Conservation (phyloP, 768 basidiomycete species). For the Pleurotus giganteus region DNA sequence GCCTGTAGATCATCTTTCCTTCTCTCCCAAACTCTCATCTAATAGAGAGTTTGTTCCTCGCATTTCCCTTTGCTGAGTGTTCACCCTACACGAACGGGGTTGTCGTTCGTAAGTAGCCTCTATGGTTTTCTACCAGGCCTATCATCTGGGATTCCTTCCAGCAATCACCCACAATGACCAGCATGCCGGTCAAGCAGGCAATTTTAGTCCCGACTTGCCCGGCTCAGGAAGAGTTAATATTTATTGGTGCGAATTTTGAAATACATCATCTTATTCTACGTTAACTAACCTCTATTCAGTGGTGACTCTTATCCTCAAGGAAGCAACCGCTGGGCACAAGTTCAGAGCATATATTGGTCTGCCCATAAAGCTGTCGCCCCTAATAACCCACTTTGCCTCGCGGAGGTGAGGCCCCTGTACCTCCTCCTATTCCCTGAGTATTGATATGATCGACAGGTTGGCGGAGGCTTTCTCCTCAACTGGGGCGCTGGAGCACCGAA, state of each 20-base stretch:
- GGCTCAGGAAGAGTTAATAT: constrained; percentile 45
- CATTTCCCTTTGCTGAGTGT: too few relatives aligned
- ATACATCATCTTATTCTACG: not conserved
- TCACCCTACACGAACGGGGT: too few relatives aligned
- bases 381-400: constrained; percentile 48
- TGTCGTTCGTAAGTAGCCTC: constrained; percentile 39
- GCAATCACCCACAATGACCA: constrained; percentile 51
- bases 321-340: constrained; percentile 44
- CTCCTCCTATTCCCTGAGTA: not conserved
- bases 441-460: constrained; percentile 32
- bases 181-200: constrained; percentile 43
- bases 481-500: constrained; percentile 37
- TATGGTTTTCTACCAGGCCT: not conserved
- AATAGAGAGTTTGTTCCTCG: too few relatives aligned
- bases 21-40: too few relatives aligned
- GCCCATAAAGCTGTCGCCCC: constrained; percentile 40
- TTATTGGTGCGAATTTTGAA: constrained; percentile 34
- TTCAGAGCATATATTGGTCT: constrained; percentile 47
- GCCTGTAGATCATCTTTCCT: too few relatives aligned
- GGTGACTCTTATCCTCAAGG: constrained; percentile 55
- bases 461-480: constrained; percentile 44
- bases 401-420: constrained; percentile 31
- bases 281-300: constrained; percentile 21
- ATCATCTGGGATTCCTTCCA: constrained; percentile 16
- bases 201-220: constrained; percentile 47